Base-by-base conservation (phyloP, 1,284 basidiomycete species). In the Schizophyllum commune region DNA sequence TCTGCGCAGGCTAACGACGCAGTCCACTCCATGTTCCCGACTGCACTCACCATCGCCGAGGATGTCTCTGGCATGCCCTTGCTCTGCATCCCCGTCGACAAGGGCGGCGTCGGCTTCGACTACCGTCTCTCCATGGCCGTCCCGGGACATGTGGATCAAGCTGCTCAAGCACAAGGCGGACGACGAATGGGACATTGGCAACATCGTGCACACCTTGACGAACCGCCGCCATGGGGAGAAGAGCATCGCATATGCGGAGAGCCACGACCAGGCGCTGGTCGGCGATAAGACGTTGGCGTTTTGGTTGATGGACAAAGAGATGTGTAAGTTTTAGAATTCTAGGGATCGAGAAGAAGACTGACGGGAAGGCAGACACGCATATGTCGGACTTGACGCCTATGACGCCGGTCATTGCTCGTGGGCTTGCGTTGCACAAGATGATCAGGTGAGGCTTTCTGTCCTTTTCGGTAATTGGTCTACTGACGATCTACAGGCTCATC, bases 141-240 rank as follows among this genome's bases (percentile, higher is more conserved):
- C 58, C 96, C 96, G 4, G n/a, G 96, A 99, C 74, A 98, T 98
- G 95, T 99, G 95, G 94, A 99, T 99, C 82, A 98, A 99, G 76
- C 80, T 98, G 22, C 83, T 98, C 67, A 99, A 99, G 74, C 96
- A 99, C 75, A 88, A 86, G 71, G 67, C 74, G 4, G 96, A 99
- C 72, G 86, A 91, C 66, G 83, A 90, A 55, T 99, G 96, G 96
- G 83, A 96, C 60, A 82, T 99, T 68, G 86, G 80, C 62, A 85
- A 89, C 72, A 96, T 99, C 65, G 88, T 90, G 22, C 89, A 91
- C 72, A 98, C 94, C 2, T 77, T 99, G 61, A 94, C 85, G 27
- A 98, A 99, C 74, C 83, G 96, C 61, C 83, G 96, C 32, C 80
- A 96, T 70, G 80, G 88, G 52, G 96, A 99, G 77, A 94, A 89